Base-by-base conservation (phyloP, 2,329 filamentous ascomycete genomes). In the Rhynchosporium graminicola region DNA sequence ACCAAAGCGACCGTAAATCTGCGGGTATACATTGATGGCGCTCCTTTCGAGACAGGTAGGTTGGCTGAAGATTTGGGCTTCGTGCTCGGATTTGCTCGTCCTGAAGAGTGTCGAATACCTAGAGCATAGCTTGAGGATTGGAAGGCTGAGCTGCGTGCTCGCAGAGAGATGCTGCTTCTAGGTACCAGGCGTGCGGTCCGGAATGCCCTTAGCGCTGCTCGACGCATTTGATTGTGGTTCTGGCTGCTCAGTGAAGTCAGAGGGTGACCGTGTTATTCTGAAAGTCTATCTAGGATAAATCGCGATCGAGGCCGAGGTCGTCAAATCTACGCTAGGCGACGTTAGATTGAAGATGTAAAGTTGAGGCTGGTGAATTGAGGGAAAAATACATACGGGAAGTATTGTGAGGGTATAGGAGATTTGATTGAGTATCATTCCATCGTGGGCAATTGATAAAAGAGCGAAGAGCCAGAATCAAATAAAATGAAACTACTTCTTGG, bases 1-100 rank as follows among this genome's bases (percentile, higher is more conserved):
- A 89, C 82, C 63, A 92, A 76, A 63, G 87, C 88, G 69, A 86
- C 80, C 4, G 85, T 85, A 68, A 90, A 80, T 69, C 87, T 83
- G 67, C 90, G 87, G 73, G 88, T 77, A 76, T 90, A 88, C 90
- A 94, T 93, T 69, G 89, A 90, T 76, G 69, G 77, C 74, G 69
- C 65, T 74, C 38, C 52, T 60, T 61, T 65, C 29, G 50, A 13
- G 33, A 64, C 10, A 28, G 40, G 28, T 2, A 50, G 33, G 28
- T 64, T 66, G 48, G 67, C 60, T 26, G 63, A 36, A 9, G 50
- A 29, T 36, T 52, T 7, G 12, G 51, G 43, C 28, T 61, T 59
- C 6, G 74, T 56, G 68, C 71, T 62, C 64, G 72, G 61, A 70
- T 70, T 51, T 62, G 70, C 69, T 67, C 73, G 74, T 61, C 75